Conservation (phyloP, 2,329 filamentous ascomycete species). For the Sporothrix inflata region DNA sequence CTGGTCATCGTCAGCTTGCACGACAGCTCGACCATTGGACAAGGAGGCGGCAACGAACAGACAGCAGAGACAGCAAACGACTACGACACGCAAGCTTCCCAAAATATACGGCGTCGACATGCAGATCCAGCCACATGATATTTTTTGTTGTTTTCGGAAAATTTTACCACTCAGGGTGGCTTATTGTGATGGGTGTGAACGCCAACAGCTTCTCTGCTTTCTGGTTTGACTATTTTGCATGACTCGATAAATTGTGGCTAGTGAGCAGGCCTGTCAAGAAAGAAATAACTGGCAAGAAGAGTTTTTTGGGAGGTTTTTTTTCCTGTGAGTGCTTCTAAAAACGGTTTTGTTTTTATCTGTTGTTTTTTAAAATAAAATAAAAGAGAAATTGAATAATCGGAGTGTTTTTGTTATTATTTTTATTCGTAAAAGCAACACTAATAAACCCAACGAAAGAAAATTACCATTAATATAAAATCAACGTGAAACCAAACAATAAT, state of each 20-base stretch:
- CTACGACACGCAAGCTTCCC: neutral
- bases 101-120: neutral
- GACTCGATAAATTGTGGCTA: neutral
- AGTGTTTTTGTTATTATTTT: no score
- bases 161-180: neutral
- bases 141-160: neutral
- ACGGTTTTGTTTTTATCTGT: no score
- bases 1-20: constrained; percentile 18
- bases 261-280: neutral
- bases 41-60: neutral
- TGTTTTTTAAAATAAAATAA: no score
- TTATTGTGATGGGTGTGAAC: no score
- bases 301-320: no score
- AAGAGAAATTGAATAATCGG: no score
- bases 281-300: no score
- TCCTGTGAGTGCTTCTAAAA: no score
- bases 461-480: no score
- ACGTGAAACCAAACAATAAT: neutral
- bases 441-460: no score
- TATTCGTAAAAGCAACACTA: no score
- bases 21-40: constrained; percentile 11
- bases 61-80: neutral
- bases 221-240: neutral
- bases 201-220: no score
- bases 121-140: neutral